Conservation (phyloP, 2,329 filamentous ascomycete genomes). For the Emergomyces pasteurianus region DNA sequence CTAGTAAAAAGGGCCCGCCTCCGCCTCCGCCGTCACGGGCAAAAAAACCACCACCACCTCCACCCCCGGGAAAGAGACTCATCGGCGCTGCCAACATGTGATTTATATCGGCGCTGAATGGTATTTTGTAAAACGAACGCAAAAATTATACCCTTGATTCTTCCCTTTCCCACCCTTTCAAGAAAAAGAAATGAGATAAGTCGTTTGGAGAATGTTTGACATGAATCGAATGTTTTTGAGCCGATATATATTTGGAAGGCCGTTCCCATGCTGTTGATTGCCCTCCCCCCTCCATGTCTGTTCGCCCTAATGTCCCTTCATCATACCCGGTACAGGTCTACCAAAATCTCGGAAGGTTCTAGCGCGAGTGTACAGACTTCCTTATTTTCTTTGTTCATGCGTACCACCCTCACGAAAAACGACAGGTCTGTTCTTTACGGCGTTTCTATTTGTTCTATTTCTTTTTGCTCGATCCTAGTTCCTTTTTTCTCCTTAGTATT, state of each 20-base stretch:
- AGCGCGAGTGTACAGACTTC: no score
- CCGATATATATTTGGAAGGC: neutral
- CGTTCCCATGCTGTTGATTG: neutral
- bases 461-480: neutral
- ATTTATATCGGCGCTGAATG: neutral
- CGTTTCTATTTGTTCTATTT: neutral
- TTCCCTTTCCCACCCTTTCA: neutral
- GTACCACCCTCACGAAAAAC: no score
- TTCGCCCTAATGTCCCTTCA: no score
- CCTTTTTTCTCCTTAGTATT: neutral
- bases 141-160: neutral
- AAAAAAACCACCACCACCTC: slow-evolving; percentile 55
- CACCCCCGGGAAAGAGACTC: slow-evolving; percentile 48
- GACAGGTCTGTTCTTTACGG: no score
- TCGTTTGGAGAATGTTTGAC: neutral
- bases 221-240: neutral
- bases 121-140: neutral
- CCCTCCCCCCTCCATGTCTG: no score
- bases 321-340: no score
- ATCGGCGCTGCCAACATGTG: slow-evolving; percentile 18
- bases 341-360: no score
- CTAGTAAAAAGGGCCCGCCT: slow-evolving; percentile 45
- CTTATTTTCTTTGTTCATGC: no score
- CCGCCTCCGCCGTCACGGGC: slow-evolving; percentile 50
- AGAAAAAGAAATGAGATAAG: neutral